These are phyloP conservation scores for Candida krabiensis DNA, from an alignment of 805 yeast species.

Conservation along the genomic window DNA sequence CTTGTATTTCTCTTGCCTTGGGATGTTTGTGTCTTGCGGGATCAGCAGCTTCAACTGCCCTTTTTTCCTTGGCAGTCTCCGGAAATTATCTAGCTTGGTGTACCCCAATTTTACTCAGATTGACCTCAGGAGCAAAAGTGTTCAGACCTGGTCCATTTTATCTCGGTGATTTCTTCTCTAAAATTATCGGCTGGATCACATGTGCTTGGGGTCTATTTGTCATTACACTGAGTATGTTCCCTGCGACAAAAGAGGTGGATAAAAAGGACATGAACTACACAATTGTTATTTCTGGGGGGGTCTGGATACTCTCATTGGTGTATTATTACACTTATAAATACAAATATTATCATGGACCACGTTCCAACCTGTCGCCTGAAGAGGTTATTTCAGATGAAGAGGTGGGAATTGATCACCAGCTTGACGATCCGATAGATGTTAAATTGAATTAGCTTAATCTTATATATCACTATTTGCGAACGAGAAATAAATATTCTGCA, in stretches of 20 bases:
- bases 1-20: constrained; percentile 46
- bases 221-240: constrained; percentile 62
- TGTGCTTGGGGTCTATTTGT: constrained; percentile 51
- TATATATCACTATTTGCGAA: too few species aligned
- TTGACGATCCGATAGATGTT: too few species aligned
- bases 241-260: constrained; percentile 41
- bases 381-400: constrained; percentile 10
- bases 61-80: constrained; percentile 62
- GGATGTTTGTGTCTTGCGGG: constrained; percentile 63
- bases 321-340: constrained; percentile 55
- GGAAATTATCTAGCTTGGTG: constrained; percentile 67
- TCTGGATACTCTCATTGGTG: constrained; percentile 51
- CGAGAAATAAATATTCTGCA: too few species aligned
- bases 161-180: constrained; percentile 50
- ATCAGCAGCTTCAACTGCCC: constrained; percentile 61
- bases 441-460: too few species aligned
- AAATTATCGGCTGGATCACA: constrained; percentile 45
- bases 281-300: constrained; percentile 59
- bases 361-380: constrained; percentile 18
- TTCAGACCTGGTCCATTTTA: constrained; percentile 69
- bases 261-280: constrained; percentile 67
- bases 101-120: constrained; percentile 54
- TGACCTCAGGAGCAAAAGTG: constrained; percentile 47
- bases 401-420: not conserved
- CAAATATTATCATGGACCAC: constrained; percentile 58